Evolutionary conservation across 2,329 filamentous ascomycete species (phyloP), one percentile per base, ranked within the genome.

Genomic region (Hymenoscyphus linearis): DNA sequence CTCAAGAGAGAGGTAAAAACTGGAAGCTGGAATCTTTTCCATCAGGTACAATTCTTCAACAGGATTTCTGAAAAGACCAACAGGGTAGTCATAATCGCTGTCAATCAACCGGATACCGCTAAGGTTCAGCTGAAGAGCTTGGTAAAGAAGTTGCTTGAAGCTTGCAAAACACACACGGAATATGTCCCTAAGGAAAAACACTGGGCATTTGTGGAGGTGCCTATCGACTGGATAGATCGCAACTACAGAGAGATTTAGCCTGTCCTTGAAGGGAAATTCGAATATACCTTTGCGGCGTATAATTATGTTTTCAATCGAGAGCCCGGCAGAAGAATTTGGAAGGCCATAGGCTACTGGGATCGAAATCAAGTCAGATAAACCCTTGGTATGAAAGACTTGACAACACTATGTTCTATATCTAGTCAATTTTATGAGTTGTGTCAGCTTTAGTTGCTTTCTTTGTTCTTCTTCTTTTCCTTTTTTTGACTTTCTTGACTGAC

Each of bases 211-310:
- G 14, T 4, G 13, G n/a, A 1, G 14, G 36, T 40, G 16, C 18
- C 37, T 7, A 6, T 4, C 9, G 16, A 44, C 37, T 14, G 18
- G 37, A 44, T 9, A 18, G 6, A 14, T 14, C 16, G 18, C 12
- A 3, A 18, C n/a, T 44, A 44, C 6, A 18, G 37, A 44, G 37
- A 44, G 16, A 14, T 18, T 44, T 44, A 82, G 47, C 13, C 62
- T 44, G 16, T 18, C 27, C 4, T 53, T 27, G 52, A 26, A 3
- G 22, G 52, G 52, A 7, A 16, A 53, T 2, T 9, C 27, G 18
- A 31, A 18, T 14, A 12, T 9, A 6, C 16, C 16, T 25, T 4
- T 53, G 4, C 22, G 27, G 4, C 22, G 27, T 27, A 12, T 44
- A 12, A 18, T 18, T 44, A 34, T 18, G 5, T 44, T 18, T 6